A percentile compares a stretch with the other conserved stretches of the same genome.
phyloP scores from a whole-genome alignment of 2,329 filamentous ascomycete genomes.

The Ambrosiella cleistominuta region DNA sequence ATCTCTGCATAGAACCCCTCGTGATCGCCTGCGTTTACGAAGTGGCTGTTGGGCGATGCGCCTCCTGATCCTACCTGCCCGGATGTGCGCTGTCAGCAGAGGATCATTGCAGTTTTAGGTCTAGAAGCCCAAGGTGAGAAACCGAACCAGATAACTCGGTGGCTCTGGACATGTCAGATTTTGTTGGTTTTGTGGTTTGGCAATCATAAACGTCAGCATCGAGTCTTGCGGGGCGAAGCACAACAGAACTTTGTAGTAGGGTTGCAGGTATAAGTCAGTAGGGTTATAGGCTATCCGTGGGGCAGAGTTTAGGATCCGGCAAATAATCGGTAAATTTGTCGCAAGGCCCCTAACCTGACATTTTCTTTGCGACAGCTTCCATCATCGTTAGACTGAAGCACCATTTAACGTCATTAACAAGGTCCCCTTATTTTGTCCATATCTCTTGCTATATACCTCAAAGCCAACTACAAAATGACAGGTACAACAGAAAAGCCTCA shows the following conservation, averaged over 20 bases:
- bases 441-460: background rate
- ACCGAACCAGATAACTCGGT: no score
- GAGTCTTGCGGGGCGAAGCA: no score
- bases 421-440: background rate
- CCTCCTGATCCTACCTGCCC: background rate
- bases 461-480: conserved; percentile 8
- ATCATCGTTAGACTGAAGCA: background rate
- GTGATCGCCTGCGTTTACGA: background rate
- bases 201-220: no score
- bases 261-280: background rate
- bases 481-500: conserved; percentile 2
- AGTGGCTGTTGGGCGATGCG: background rate
- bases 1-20: background rate
- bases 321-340: background rate
- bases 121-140: no score
- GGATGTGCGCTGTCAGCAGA: background rate
- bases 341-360: background rate
- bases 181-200: no score
- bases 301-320: background rate
- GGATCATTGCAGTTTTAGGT: background rate
- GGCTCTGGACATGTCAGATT: background rate
- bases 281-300: background rate
- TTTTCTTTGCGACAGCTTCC: background rate
- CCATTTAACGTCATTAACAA: background rate
- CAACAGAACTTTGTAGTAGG: background rate